phyloP scores from a whole-genome alignment of 345 rosid species.

The Cardamine resedifolia region DNA sequence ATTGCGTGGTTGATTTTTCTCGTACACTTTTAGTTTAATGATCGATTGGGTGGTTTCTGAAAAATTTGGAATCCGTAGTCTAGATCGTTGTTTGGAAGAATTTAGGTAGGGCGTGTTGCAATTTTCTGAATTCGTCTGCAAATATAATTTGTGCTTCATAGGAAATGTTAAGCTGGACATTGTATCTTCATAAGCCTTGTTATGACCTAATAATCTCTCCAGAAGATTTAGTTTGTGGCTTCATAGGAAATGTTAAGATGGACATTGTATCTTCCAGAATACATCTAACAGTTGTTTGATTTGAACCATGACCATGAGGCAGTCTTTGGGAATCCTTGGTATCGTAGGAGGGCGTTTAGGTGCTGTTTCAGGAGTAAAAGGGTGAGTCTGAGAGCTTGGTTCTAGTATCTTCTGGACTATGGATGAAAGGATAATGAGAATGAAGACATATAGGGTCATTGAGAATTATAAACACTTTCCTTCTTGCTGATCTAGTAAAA shows the following conservation, averaged over 20 bases:
- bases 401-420: constrained; percentile 1
- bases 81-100: neutral
- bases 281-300: constrained; percentile 6
- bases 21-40: neutral
- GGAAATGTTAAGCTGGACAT: too few relatives aligned
- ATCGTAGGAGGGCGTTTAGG: neutral
- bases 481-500: neutral
- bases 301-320: constrained; percentile 21
- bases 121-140: neutral
- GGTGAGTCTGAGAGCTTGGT: constrained; percentile 17
- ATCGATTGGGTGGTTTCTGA: constrained; percentile 5
- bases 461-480: neutral
- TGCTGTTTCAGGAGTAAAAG: constrained; percentile 13
- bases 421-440: neutral
- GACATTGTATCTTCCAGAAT: neutral
- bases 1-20: constrained; percentile 11
- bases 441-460: neutral
- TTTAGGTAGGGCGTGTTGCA: neutral
- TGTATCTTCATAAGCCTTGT: neutral
- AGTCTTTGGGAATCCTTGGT: constrained; percentile 10
- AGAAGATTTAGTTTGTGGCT: neutral
- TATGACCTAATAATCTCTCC: neutral
- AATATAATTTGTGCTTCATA: too few relatives aligned
- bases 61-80: neutral
- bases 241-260: neutral